Evolutionary conservation across 2,329 filamentous ascomycete genomes (phyloP), one percentile per base, ranked within the genome.

Genomic region (Lachnellula suecica): DNA sequence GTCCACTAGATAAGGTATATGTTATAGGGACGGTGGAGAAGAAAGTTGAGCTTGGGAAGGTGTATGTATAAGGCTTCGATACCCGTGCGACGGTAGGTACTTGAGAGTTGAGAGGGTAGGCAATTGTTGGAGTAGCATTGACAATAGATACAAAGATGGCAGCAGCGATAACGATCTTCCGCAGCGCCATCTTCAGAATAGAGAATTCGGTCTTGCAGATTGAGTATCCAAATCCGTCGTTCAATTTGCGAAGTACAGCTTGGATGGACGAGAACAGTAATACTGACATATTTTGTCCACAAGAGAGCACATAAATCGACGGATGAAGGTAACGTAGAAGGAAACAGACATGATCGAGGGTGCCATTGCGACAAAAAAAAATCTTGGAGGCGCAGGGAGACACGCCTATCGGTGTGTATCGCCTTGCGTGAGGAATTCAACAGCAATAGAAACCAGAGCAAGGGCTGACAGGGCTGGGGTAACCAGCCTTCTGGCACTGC

Each of bases 91-190:
- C 86, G 3, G 87, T 86, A 27, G 91, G 91, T 1, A 95, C 79
- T 69, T 96, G 91, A 2, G 89, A 85, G 70, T 94, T 95, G 69
- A 96, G 78, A 1, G 91, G 91, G 61, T 92, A 93, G 43, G 75
- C 74, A 44, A 75, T 65, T 52, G 59, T 64, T 58, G 72, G 68
- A 52, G 63, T 64, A 43, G 72, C 73, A 58, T 55, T 44, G 17
- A 51, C 42, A 35, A 61, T 22, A 29, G 35, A 53, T 61, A 58
- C 47, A 38, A 58, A 53, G 42, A 62, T 53, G 34, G 56, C 50
- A 53, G 49, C 45, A 47, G 48, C 47, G 24, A 42, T 49, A 24
- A 60, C 9, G 22, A 56, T 17, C 42, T 15, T 47, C 44, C 49
- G 38, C 20, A 67, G 63, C 52, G 61, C 59, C 62, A 59, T 60